A percentile compares a stretch with the other conserved stretches of the same genome.
These are phyloP conservation scores for Cicer arietinum DNA, from an alignment of 306 rosid genomes.

Conservation along the genomic window DNA sequence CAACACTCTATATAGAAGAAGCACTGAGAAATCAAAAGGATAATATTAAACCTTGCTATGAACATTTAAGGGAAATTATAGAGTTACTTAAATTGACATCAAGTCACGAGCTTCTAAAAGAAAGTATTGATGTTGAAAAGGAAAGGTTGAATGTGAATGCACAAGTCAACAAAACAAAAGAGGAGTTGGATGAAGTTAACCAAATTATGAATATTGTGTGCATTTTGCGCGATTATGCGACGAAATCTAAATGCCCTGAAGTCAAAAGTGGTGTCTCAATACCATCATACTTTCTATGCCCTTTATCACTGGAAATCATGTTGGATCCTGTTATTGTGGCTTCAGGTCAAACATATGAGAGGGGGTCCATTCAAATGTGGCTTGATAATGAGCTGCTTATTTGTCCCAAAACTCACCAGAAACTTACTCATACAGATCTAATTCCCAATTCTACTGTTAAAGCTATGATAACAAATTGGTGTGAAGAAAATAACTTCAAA, in stretches of 20 bases:
- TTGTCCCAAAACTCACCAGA: conserved; percentile 86
- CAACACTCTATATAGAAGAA: conserved; percentile 68
- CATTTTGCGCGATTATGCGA: conserved; percentile 62
- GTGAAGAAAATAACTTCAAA: conserved; percentile 76
- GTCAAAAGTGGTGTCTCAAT: conserved; percentile 59
- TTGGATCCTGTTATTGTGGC: conserved; percentile 92
- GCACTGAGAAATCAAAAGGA: conserved; percentile 64
- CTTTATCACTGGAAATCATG: conserved; percentile 87
- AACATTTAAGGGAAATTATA: conserved; percentile 62
- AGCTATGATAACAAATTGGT: conserved; percentile 92
- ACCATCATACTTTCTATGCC: conserved; percentile 87
- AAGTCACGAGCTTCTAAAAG: conserved; percentile 80
- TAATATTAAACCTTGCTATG: conserved; percentile 53
- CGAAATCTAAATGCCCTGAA: conserved; percentile 58
- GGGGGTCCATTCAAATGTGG: conserved; percentile 84
- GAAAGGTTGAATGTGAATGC: conserved; percentile 65
- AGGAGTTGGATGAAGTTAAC: conserved; percentile 58
- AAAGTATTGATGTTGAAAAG: conserved; percentile 82
- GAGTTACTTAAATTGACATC: conserved; percentile 68
- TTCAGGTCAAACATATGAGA: conserved; percentile 92
- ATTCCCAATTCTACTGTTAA: conserved; percentile 87
- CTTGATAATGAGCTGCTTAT: conserved; percentile 74
- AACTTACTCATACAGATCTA: conserved; percentile 73
- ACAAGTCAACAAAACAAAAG: conserved; percentile 60
- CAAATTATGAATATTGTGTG: conserved; percentile 73